Evolutionary conservation across 2,329 filamentous ascomycete genomes (phyloP).

Genomic region (Aspergillus hiratsukae): DNA sequence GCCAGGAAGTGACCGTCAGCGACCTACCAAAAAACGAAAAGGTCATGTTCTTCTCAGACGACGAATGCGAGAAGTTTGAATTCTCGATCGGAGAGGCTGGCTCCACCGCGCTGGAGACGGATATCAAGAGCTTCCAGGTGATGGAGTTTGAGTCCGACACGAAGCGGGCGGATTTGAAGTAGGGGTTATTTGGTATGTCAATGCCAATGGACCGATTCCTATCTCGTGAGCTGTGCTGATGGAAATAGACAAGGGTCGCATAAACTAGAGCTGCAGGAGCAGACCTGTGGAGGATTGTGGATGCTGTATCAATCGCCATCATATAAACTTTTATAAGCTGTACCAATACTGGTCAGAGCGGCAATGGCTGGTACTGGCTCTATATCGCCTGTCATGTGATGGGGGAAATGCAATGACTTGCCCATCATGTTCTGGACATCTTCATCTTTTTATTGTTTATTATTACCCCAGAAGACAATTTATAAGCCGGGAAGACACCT

Average conservation of each 20-base stretch:
- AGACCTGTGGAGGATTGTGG: background rate
- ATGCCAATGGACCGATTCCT: no score
- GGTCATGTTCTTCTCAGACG: constrained; percentile 3
- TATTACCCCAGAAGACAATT: no score
- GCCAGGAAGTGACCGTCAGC: background rate
- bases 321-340: background rate
- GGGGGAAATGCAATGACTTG: no score
- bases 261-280: background rate
- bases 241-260: background rate
- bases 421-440: no score
- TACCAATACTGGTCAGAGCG: background rate
- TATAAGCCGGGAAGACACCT: background rate
- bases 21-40: background rate
- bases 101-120: background rate
- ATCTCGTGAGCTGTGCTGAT: background rate
- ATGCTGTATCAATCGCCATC: background rate
- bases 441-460: background rate
- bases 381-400: no score
- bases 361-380: no score
- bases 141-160: background rate
- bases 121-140: constrained; percentile 1
- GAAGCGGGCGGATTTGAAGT: background rate
- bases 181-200: background rate
- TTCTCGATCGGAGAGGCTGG: background rate
- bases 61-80: constrained; percentile 1